phyloP scores from a whole-genome alignment of 805 yeast species.

The Hanseniaspora nectarophila region DNA sequence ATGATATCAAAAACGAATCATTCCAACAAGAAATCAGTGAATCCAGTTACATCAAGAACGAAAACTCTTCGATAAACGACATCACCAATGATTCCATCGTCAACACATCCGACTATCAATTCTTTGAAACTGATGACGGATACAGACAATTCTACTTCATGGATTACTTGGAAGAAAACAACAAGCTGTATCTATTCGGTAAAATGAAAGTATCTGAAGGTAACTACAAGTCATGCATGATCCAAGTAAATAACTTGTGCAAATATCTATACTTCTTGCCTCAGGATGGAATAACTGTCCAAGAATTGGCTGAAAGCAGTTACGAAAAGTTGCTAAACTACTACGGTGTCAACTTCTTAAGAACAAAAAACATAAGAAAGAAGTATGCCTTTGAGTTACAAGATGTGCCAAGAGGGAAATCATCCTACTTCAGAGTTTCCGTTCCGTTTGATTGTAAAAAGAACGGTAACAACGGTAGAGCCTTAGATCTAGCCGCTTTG shows the following conservation, averaged over 20 bases:
- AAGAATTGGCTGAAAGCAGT: constrained; percentile 70
- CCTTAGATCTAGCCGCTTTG: constrained; percentile 57
- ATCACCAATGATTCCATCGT: constrained; percentile 1
- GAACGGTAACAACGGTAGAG: constrained; percentile 37
- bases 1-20: neutral
- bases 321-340: constrained; percentile 50
- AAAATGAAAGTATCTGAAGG: constrained; percentile 41
- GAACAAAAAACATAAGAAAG: constrained; percentile 57
- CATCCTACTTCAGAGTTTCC: constrained; percentile 67
- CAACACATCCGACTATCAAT: constrained; percentile 4
- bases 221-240: constrained; percentile 50
- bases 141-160: constrained; percentile 72
- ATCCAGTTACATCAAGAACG: constrained; percentile 16
- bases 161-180: constrained; percentile 72
- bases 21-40: neutral
- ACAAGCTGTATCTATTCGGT: constrained; percentile 64
- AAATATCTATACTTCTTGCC: constrained; percentile 75
- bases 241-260: constrained; percentile 56
- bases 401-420: constrained; percentile 56
- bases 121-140: constrained; percentile 13
- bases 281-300: constrained; percentile 40
- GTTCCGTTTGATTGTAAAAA: constrained; percentile 62
- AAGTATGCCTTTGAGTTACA: constrained; percentile 83
- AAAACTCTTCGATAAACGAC: neutral
- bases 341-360: constrained; percentile 49